Evolutionary conservation across 2,329 filamentous ascomycete genomes (phyloP), one percentile per base, ranked within the genome.

Genomic region (Alternaria panax): DNA sequence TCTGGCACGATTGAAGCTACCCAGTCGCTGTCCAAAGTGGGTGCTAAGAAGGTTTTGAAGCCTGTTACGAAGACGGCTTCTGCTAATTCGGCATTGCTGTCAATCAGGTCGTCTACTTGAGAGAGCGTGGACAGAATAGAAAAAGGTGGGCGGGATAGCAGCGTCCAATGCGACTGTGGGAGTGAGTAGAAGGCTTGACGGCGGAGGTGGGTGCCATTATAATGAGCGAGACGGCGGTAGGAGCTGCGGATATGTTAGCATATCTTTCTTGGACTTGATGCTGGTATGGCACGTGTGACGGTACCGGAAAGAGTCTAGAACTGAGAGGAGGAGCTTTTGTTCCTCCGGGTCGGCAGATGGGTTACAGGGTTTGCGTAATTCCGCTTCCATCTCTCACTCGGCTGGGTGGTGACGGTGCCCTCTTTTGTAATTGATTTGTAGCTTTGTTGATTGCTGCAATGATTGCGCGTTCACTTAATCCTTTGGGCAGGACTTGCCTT

Each of bases 151-250:
- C 85, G 85, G 0, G 92, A 89, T 1, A 99, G 86, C 73, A 96
- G 85, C 71, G 91, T 86, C 88, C 92, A 95, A 76, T 99, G 93
- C 1, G 85, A 82, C 59, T 90, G 88, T 1, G 94, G 92, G 6
- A 99, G 84, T 8, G 93, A 91, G 77, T 98, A 99, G 79, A 99
- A 97, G 14, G 92, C 90, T 78, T 95, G 93, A 27, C 96, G 89
- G 22, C 95, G 90, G 18, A 93, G 85, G 78, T 98, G 94, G 5
- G 94, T 98, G 65, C 91, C 90, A 78, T 96, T 96, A 80, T 91
- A 91, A 77, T 98, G 94, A 5, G 93, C 91, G 24, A 88, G 87
- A 70, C 89, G 90, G 65, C 91, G 89, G 77, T 97, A 97, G 79
- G 93, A 91, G 54, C 92, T 96, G 42, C 4, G 5, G 1, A 7